Evolutionary conservation across 1,284 basidiomycete genomes (phyloP), one percentile per base, ranked within the genome.

Genomic region (Takashimella koratensis): DNA sequence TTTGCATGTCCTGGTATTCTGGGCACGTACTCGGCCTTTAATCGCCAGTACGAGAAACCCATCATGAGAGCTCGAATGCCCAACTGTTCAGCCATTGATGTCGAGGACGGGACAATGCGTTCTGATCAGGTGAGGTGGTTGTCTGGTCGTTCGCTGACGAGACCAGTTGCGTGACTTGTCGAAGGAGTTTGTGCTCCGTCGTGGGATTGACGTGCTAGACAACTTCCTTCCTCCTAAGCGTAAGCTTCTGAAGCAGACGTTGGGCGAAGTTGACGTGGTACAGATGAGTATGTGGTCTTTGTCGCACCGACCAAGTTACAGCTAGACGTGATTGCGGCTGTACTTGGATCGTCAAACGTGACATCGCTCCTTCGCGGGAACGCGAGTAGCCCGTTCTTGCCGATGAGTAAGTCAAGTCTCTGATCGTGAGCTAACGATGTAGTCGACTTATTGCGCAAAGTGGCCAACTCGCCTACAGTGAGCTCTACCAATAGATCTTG

Each of bases 261-360:
- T 23, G 20, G 8, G 19, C 6, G 10, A 3, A 0, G 44, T 51
- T 60, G n/a, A 62, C 47, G 4, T n/a, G 4, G 1, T 19, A 2
- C 60, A 95, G 92, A 88, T 67, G 93, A 97, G 84, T 96, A 94
- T 67, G 87, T 94, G 11, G 85, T 97, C 5, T 97, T 96, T 70
- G 81, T 95, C 23, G 86, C 85, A 2, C 92, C 94, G 0, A 90
- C 91, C 0, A 56, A 76, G 20, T 77, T 95, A 20, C 95, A 99
- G 67, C 77, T 90, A 2, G 80, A 83, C 4, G 87, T 98, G 59
- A 93, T 95, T 65, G 76, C 80, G 19, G 84, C 82, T 47, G 84
- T 97, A 13, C 79, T 93, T 8, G 79, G 83, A 45, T 57, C 13
- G 49, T 60, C 4, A 52, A 83, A 67, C 5, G 51, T 60, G 81